Evolutionary conservation across 306 rosid genomes (phyloP), one percentile per base, ranked within the genome.

Genomic region (Sindora glabra): DNA sequence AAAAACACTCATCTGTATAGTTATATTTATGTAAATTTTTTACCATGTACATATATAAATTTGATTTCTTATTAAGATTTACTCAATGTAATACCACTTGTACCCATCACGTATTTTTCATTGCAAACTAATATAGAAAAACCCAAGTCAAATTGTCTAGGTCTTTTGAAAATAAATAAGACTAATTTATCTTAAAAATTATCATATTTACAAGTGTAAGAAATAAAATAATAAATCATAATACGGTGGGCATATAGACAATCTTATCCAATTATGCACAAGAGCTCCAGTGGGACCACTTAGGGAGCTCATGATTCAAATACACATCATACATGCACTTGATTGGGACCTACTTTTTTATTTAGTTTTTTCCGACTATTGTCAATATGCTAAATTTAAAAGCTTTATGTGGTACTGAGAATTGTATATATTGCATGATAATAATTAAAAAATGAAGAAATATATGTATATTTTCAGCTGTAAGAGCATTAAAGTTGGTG

Each of bases 401-500:
- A 25, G 62, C n/a, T 40, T 29, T 0, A 56, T 14, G 29, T 21
- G 48, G 17, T 14, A 45, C n/a, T n/a, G n/a, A n/a, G n/a, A n/a
- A n/a, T n/a, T 61, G 25, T 22, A 54, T 37, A 46, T 38, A 45
- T 25, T 12, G 21, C 0, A n/a, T n/a, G n/a, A n/a, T 9, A 17
- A 23, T 39, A 59, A 47, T 55, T 65, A 14, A 63, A n/a, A 30
- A 47, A 40, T 50, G 19, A 55, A 62, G 12, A 73, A 65, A 50
- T 33, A 52, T 56, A n/a, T n/a, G n/a, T 29, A 4, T 29, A 73
- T 56, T 40, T 48, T 52, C 25, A 65, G 72, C 70, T 60, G 69
- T 67, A 27, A 44, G 67, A 64, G 78, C 87, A 77, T 79, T 82
- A 76, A 89, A 89, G 88, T 83, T 59, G 86, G 77, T 80, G 83